Conservation (phyloP, 345 rosid genomes). For the Rhizophora apiculata region DNA sequence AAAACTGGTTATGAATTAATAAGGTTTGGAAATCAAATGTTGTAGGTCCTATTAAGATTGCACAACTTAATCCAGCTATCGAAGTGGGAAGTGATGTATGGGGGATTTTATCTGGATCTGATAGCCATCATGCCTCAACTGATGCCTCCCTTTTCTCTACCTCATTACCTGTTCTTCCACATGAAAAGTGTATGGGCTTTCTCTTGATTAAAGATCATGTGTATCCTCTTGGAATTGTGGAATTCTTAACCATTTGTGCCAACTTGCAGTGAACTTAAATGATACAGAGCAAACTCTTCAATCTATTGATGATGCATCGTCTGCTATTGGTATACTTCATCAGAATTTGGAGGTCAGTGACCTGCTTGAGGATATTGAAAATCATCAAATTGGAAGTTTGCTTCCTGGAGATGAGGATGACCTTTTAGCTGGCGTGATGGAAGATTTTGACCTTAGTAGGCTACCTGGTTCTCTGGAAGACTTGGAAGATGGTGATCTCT, state of each 20-base stretch:
- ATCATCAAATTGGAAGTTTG: constrained; percentile 38
- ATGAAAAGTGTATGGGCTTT: constrained; percentile 48
- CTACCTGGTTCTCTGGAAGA: constrained; percentile 60
- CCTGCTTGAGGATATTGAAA: constrained; percentile 35
- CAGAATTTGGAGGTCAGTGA: constrained; percentile 28
- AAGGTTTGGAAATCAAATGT: constrained; percentile 16
- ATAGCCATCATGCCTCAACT: constrained; percentile 37
- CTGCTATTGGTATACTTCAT: constrained; percentile 27
- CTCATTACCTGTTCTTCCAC: constrained; percentile 66
- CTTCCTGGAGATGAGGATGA: constrained; percentile 72
- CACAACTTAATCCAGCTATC: constrained; percentile 28
- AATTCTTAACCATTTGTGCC: constrained; percentile 20
- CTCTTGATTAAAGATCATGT: neutral
- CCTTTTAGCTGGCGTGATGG: constrained; percentile 64
- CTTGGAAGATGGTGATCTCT: constrained; percentile 65
- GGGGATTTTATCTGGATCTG: constrained; percentile 36
- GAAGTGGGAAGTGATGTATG: constrained; percentile 34
- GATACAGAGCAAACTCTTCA: constrained; percentile 27
- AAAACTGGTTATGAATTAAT: neutral
- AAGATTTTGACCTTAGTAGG: constrained; percentile 58
- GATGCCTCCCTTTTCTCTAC: constrained; percentile 63
- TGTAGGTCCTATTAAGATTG: constrained; percentile 30
- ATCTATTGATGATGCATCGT: constrained; percentile 35
- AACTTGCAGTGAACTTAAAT: constrained; percentile 48
- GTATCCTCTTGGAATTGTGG: neutral